These are phyloP conservation scores for Penicillium rolfsii DNA, from an alignment of 2,329 filamentous ascomycete genomes.

Conservation along the genomic window DNA sequence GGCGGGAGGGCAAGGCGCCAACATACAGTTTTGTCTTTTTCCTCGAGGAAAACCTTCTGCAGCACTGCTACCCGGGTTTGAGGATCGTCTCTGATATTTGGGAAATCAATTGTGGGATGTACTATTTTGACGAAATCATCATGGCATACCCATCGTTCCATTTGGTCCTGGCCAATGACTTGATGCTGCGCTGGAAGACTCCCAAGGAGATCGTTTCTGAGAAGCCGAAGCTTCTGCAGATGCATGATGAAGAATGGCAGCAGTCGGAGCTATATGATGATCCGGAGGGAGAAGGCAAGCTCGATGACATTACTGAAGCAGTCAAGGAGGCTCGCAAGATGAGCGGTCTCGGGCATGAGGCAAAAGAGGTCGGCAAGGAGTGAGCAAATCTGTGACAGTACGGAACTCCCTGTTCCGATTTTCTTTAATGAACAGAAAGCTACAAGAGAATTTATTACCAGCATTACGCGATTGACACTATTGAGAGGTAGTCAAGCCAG, in stretches of 20 bases:
- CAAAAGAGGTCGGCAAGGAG: neutral
- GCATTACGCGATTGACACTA: neutral
- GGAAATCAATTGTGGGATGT: constrained; percentile 62
- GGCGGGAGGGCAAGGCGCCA: constrained; percentile 25
- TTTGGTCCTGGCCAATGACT: constrained; percentile 66
- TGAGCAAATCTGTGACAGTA: neutral
- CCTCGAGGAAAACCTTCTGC: constrained; percentile 65
- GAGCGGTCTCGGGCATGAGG: constrained; percentile 1
- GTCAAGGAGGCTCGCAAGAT: constrained; percentile 2
- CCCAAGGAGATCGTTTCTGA: constrained; percentile 41
- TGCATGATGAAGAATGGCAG: neutral
- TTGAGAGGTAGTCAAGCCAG: neutral
- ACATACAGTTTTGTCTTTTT: constrained; percentile 60
- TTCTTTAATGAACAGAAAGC: neutral
- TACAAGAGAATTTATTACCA: neutral
- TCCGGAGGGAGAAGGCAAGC: neutral
- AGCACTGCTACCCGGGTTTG: constrained; percentile 65
- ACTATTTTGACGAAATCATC: constrained; percentile 65
- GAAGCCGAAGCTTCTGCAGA: neutral
- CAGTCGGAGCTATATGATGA: neutral
- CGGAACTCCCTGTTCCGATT: neutral
- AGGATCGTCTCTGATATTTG: constrained; percentile 62
- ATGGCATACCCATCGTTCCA: constrained; percentile 66
- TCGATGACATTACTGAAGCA: neutral
- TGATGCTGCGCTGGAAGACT: constrained; percentile 69